phyloP scores from a whole-genome alignment of 495 filamentous ascomycete species.

The Echria macrotheca region DNA sequence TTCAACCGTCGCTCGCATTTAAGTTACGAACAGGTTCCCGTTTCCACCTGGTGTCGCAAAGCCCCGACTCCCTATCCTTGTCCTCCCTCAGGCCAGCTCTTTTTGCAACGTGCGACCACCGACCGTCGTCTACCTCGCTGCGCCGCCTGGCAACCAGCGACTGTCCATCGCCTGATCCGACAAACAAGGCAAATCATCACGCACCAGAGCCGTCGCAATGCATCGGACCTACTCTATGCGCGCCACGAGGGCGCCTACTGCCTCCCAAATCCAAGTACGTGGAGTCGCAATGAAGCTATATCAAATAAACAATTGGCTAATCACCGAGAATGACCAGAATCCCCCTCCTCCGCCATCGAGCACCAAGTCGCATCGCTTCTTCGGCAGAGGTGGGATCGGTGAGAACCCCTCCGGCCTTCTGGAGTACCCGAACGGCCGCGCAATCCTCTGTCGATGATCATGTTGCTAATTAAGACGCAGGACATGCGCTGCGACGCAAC shows the following conservation, averaged over 20 bases:
- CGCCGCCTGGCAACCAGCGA: background rate
- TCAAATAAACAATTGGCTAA: too few species aligned
- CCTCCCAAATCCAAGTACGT: conserved; percentile 48
- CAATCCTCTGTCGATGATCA: too few species aligned
- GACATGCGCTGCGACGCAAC: conserved; percentile 89
- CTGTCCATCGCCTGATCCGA: background rate
- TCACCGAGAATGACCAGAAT: too few species aligned
- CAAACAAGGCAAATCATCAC: background rate
- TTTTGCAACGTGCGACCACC: background rate
- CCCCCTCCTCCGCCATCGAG: conserved; percentile 86
- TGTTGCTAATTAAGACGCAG: too few species aligned
- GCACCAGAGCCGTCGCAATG: conserved; percentile 48
- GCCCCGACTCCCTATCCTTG: background rate
- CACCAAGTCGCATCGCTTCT: conserved; percentile 84
- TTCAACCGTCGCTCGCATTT: background rate
- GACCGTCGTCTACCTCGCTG: background rate
- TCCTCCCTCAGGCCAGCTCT: background rate
- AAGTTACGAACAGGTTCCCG: background rate
- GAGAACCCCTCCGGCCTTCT: conserved; percentile 15
- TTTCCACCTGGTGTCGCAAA: background rate
- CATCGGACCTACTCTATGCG: conserved; percentile 99
- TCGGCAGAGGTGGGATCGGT: conserved; percentile 83
- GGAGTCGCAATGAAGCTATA: background rate
- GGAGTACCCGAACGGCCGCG: too few species aligned
- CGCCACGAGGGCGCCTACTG: conserved; percentile 86